These are phyloP conservation scores for Pythium periplocum DNA, from an alignment of 352 stramenopile species.

Conservation along the genomic window DNA sequence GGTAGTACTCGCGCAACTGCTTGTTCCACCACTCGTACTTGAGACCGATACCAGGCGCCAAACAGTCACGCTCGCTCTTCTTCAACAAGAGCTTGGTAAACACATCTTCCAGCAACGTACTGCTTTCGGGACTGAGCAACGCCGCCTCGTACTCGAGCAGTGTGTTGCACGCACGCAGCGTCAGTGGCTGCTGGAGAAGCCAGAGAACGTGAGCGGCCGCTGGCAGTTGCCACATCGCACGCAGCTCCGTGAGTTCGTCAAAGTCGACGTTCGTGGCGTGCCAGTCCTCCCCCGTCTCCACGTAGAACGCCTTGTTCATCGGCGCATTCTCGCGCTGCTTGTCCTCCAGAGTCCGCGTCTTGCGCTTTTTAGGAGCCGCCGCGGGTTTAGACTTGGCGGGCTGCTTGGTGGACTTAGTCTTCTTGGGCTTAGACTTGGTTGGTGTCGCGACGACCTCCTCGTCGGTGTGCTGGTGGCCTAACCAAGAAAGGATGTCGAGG, in stretches of 20 bases:
- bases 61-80: slow-evolving; percentile 74
- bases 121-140: slow-evolving; percentile 65
- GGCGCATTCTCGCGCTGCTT: slow-evolving; percentile 56
- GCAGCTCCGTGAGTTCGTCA: slow-evolving; percentile 54
- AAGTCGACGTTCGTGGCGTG: slow-evolving; percentile 69
- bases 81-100: slow-evolving; percentile 84
- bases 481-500: too few relatives aligned
- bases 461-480: too few relatives aligned
- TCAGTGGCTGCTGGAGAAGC: slow-evolving; percentile 75
- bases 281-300: slow-evolving; percentile 66
- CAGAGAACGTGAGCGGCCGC: slow-evolving; percentile 79
- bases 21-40: slow-evolving; percentile 90
- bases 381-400: slow-evolving; percentile 13
- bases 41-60: slow-evolving; percentile 70
- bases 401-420: slow-evolving; percentile 1
- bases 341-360: slow-evolving; percentile 45
- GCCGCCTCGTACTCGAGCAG: slow-evolving; percentile 82
- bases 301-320: slow-evolving; percentile 55
- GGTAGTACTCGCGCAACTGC: slow-evolving; percentile 79
- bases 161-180: slow-evolving; percentile 69
- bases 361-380: slow-evolving; percentile 45
- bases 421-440: slow-evolving; percentile 6
- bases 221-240: slow-evolving; percentile 70
- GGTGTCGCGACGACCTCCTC: background rate
- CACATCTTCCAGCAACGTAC: slow-evolving; percentile 70